Base-by-base conservation (phyloP, 176 grass and related monocot genomes). In the Elaeis guineensis region DNA sequence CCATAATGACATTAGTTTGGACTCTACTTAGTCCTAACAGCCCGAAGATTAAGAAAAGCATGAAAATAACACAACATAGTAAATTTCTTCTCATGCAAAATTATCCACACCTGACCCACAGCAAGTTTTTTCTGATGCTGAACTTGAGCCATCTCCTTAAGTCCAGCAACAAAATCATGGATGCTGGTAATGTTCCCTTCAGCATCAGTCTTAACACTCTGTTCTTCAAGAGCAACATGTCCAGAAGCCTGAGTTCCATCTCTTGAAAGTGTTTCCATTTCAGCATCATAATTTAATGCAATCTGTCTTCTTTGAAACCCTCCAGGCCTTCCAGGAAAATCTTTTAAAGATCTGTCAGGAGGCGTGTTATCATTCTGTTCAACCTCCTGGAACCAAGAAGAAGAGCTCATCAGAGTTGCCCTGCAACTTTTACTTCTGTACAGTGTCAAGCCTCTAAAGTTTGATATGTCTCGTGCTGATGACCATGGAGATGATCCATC, bases 111-210 rank as follows among this genome's bases (percentile, higher is more conserved):
- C 78, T 90, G 86, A 70, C 58, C 81, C 65, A 67, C 58, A 14
- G 17, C 2, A 6, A 24, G 58, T 79, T 78, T 71, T 64, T 82
- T 86, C 65, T 77, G 69, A 75, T 74, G 77, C 61, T 87, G 81
- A 71, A 83, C 79, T 71, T 92, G 87, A 25, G 78, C 84, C 87
- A 91, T 92, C 75, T 92, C 87, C 78, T 97, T 90, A 61, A 89
- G 76, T 71, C 85, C 87, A 18, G 84, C 75, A 11, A 85, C 85
- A 78, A 95, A 85, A 72, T 91, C 87, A 78, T 72, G 68, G 65
- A 88, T 83, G 59, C 86, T 71, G 20, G 80, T 72, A 65, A 88
- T 82, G 55, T 85, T 78, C 16, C 69, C 72, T 12, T 90, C 84
- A 28, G 79, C 75, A 49, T 75, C 77, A 54, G 63, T 25, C 35